A percentile compares a stretch with the other conserved stretches of the same genome.
phyloP scores from a whole-genome alignment of 441 rosid genomes.

The Adansonia gregorii region DNA sequence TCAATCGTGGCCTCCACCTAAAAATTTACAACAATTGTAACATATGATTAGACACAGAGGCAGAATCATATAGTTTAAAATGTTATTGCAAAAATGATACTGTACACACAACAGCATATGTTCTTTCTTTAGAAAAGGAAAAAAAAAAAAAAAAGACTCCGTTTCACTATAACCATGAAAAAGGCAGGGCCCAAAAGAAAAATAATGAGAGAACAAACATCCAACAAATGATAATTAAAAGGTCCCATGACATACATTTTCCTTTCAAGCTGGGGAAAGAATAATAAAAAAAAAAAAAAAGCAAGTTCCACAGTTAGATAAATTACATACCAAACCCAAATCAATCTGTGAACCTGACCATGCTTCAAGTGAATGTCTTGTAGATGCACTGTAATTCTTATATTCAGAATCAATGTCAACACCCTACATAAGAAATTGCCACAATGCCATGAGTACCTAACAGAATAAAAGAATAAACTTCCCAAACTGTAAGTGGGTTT shows the following conservation, averaged over 20 bases:
- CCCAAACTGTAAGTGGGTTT: constrained; percentile 9
- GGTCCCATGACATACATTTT: constrained; percentile 12
- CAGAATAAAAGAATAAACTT: constrained; percentile 25
- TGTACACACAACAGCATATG: neutral
- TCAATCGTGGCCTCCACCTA: constrained; percentile 85
- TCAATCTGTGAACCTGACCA: constrained; percentile 89
- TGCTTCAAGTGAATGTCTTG: constrained; percentile 78
- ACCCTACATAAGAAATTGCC: constrained; percentile 53
- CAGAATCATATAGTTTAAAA: neutral
- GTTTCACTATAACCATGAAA: constrained; percentile 14
- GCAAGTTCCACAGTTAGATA: constrained; percentile 12
- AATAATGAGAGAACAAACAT: neutral
- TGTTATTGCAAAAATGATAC: constrained; percentile 5
- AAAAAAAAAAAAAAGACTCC: neutral
- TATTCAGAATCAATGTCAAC: constrained; percentile 71
- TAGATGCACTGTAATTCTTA: constrained; percentile 63
- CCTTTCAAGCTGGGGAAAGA: neutral
- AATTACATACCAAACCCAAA: constrained; percentile 77
- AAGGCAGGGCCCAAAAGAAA: neutral
- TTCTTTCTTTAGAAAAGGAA: neutral
- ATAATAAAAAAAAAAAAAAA: neutral
- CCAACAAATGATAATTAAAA: neutral
- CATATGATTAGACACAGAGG: constrained; percentile 6
- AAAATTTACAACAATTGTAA: constrained; percentile 26
- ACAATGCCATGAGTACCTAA: constrained; percentile 22